Base-by-base conservation (phyloP, 2,329 filamentous ascomycete genomes). In the Beauveria rudraprayagi region DNA sequence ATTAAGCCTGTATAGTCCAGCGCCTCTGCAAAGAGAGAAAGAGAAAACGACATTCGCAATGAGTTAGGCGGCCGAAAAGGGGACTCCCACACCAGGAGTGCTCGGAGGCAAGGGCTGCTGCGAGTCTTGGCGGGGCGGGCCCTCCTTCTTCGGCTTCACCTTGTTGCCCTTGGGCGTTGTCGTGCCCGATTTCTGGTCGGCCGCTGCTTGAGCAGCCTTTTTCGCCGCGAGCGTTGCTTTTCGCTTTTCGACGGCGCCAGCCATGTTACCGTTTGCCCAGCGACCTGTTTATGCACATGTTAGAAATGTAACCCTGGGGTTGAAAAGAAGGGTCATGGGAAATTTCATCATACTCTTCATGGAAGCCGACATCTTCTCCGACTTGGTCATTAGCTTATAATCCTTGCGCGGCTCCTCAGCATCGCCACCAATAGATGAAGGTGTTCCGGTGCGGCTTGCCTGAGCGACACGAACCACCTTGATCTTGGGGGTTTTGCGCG, bases 361-460 rank as follows among this genome's bases (percentile, higher is more conserved):
- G 3, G 82, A 85, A 19, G 78, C 78, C n/a, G 80, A 83, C 83
- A 86, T 85, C 76, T 86, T 86, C 72, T 86, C 83, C 34, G 81
- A 84, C 73, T 86, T 86, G 53, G 81, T 85, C 82, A 85, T 85
- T 48, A 79, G 76, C 41, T 80, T 79, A 66, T 85, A 85, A 57
- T 84, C 81, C 72, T 85, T 84, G 52, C 66, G 69, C 19, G 69
- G 67, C 62, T 80, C 76, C 28, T 78, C 76, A 16, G 67, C 71
- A 11, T 74, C 73, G 4, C 70, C 73, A 26, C 64, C 58, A 14
- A 65, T 54, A 17, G 65, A 70, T 62, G 66, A 62, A 3, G 70
- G 69, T 8, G 69, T 72, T 34, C 68, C 71, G 59, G 71, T 71
- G 61, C 72, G 71, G 57, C 63, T 66, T 47, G 52, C 37, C 62